Conservation (phyloP, 2,329 filamentous ascomycete genomes). For the Fusarium chuoi region DNA sequence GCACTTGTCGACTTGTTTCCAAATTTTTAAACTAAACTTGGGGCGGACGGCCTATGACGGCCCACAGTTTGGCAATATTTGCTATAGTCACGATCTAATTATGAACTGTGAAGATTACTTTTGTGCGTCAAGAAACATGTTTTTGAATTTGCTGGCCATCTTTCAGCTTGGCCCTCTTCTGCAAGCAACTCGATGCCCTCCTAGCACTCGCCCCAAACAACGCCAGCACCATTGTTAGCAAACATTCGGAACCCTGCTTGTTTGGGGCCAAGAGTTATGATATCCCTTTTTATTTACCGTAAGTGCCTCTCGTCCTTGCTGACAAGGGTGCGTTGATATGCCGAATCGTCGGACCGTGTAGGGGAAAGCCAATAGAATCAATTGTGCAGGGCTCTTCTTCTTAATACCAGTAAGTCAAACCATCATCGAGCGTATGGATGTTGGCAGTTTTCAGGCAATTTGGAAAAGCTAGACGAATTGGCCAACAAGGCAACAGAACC, state of each 20-base stretch:
- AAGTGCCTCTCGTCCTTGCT: not conserved
- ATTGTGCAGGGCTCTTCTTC: not conserved
- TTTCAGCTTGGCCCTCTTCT: not conserved
- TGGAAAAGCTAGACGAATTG: not conserved
- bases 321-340: not conserved
- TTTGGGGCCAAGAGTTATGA: not conserved
- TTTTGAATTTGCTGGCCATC: not conserved
- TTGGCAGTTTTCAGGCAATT: not conserved
- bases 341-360: not conserved
- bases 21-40: constrained; percentile 4
- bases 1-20: not conserved
- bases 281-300: not conserved
- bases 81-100: constrained; percentile 17
- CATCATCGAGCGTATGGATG: not conserved
- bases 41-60: not conserved
- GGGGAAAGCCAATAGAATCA: not conserved
- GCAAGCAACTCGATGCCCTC: not conserved
- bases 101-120: constrained; percentile 4
- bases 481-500: not conserved
- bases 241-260: not conserved
- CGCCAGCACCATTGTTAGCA: not conserved
- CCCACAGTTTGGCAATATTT: not conserved
- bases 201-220: not conserved
- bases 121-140: not conserved
- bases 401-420: not conserved